Conservation (phyloP, 2,329 filamentous ascomycete genomes). For the Alternaria triticimaculans region DNA sequence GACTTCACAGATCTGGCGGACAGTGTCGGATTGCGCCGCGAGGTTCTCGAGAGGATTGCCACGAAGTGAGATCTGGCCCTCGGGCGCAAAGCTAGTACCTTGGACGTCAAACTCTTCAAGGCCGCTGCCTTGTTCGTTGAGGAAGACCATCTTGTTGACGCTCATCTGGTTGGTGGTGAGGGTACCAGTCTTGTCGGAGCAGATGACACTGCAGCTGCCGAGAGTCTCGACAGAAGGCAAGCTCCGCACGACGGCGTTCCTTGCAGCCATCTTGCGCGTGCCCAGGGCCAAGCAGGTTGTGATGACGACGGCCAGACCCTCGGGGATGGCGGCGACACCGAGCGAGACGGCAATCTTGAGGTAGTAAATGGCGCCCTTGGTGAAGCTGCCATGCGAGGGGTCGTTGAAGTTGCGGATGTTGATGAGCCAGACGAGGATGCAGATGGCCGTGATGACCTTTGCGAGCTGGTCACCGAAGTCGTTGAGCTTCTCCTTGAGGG, state of each 20-base stretch:
- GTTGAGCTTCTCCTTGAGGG: constrained; percentile 97
- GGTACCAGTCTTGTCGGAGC: constrained; percentile 98
- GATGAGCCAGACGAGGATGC: constrained; percentile 95
- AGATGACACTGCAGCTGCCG: constrained; percentile 98
- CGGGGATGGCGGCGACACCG: constrained; percentile 95
- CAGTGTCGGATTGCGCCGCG: constrained; percentile 73
- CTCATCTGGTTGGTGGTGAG: constrained; percentile 99
- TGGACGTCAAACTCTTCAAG: constrained; percentile 89
- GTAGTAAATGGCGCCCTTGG: constrained; percentile 98
- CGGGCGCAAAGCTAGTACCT: constrained; percentile 89
- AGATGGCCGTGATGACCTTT: constrained; percentile 98
- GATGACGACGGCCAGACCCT: constrained; percentile 96
- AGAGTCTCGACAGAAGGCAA: constrained; percentile 96
- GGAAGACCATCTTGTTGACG: constrained; percentile 87
- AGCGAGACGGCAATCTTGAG: constrained; percentile 99
- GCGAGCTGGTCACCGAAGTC: constrained; percentile 95
- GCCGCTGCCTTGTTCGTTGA: constrained; percentile 74
- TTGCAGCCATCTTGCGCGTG: constrained; percentile 97
- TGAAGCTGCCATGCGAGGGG: constrained; percentile 88
- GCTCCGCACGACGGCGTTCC: constrained; percentile 96
- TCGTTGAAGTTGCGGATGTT: constrained; percentile 98
- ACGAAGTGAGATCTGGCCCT: constrained; percentile 72
- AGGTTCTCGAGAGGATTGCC: constrained; percentile 74
- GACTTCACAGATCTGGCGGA: constrained; percentile 77
- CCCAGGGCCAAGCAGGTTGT: constrained; percentile 97